A percentile compares a stretch with the other conserved stretches of the same genome.
phyloP scores from a whole-genome alignment of 1,284 basidiomycete species.

The Golubevia pallescens region DNA sequence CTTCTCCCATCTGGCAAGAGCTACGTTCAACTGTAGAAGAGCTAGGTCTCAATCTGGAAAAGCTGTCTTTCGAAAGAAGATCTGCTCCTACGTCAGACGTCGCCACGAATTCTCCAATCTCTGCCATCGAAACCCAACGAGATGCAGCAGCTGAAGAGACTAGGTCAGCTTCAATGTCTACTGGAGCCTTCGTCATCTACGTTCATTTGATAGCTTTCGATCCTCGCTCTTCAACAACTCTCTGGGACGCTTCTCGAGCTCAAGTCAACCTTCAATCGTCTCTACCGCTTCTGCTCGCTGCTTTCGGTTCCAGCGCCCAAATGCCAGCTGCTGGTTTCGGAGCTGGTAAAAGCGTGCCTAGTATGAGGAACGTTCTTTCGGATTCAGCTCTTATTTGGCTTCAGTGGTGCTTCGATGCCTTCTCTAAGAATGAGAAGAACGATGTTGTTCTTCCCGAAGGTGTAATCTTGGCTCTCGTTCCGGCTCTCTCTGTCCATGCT shows the following conservation, averaged over 20 bases:
- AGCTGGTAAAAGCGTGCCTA: neutral
- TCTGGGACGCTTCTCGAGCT: constrained; percentile 21
- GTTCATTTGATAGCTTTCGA: constrained; percentile 28
- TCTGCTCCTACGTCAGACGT: neutral
- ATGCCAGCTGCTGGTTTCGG: constrained; percentile 3
- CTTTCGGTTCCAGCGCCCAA: constrained; percentile 10
- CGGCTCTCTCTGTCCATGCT: constrained; percentile 37
- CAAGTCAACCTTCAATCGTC: constrained; percentile 28
- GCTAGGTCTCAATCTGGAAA: neutral
- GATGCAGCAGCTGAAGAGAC: constrained; percentile 17
- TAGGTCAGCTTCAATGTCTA: constrained; percentile 24
- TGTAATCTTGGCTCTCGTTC: constrained; percentile 20
- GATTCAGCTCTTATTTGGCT: constrained; percentile 15
- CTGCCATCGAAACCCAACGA: constrained; percentile 24
- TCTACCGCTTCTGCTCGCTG: constrained; percentile 11
- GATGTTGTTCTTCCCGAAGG: constrained; percentile 13
- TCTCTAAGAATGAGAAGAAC: constrained; percentile 15
- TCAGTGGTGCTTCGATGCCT: constrained; percentile 18
- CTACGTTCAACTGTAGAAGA: neutral
- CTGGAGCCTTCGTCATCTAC: constrained; percentile 18
- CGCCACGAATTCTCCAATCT: neutral
- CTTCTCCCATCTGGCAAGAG: neutral
- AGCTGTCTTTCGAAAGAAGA: neutral
- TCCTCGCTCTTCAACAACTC: constrained; percentile 11
- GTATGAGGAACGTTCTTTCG: neutral